Conservation (phyloP, 2,329 filamentous ascomycete species). For the Trichoderma oligosporum region DNA sequence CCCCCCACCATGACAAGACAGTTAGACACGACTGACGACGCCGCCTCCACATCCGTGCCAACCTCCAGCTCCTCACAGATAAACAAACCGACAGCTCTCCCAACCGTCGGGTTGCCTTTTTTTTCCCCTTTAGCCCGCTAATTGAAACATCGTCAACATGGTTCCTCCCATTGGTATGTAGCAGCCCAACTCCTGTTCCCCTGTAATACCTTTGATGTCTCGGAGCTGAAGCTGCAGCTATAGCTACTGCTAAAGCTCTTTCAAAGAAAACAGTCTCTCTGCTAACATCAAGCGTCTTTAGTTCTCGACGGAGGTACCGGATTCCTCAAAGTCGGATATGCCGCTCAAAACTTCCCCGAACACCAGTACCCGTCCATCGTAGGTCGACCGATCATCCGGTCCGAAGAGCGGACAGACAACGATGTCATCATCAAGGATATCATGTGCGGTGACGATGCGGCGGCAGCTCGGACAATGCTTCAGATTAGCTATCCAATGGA, state of each 20-base stretch:
- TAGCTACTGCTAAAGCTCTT: conserved; percentile 16
- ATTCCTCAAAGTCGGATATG: conserved; percentile 99
- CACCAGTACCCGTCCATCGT: conserved; percentile 98
- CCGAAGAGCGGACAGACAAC: conserved; percentile 71
- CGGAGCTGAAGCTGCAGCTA: background rate
- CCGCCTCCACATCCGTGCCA: conserved; percentile 18
- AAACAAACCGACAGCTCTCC: background rate
- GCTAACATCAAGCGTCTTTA: conserved; percentile 37
- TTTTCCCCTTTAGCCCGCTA: background rate
- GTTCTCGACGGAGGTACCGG: conserved; percentile 99
- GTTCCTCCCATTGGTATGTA: conserved; percentile 53
- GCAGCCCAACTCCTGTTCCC: conserved; percentile 13
- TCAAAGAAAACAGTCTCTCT: background rate
- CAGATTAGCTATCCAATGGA: conserved; percentile 99
- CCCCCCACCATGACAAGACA: conserved; percentile 32
- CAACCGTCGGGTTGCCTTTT: background rate
- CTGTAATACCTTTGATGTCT: background rate
- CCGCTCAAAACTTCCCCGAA: conserved; percentile 98
- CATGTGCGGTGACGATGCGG: conserved; percentile 98
- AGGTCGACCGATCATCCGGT: conserved; percentile 92
- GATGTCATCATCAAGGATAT: conserved; percentile 85
- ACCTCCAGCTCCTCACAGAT: conserved; percentile 1
- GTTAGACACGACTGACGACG: conserved; percentile 16
- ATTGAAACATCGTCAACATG: conserved; percentile 40
- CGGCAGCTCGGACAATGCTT: conserved; percentile 91